A percentile compares a stretch with the other conserved stretches of the same genome.
These are phyloP conservation scores for Nevesoporus exiguus DNA, from an alignment of 768 basidiomycete genomes.

Conservation along the genomic window DNA sequence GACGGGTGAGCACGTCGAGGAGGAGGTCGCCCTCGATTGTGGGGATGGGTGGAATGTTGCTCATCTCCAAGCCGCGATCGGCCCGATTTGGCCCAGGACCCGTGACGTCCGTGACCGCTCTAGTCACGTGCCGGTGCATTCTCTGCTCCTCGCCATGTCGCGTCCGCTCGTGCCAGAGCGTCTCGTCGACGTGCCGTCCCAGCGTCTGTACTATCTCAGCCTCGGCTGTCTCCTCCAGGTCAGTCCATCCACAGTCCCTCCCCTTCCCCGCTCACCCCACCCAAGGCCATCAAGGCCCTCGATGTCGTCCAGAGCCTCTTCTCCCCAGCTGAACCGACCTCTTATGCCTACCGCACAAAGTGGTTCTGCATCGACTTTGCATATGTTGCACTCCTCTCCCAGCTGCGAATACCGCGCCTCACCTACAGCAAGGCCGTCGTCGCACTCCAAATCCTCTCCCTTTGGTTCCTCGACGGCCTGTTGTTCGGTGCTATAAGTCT, in stretches of 20 bases:
- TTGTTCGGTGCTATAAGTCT: conserved; percentile 70
- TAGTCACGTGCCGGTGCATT: conserved; percentile 16
- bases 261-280: conserved; percentile 1
- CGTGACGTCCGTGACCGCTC: neutral
- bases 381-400: conserved; percentile 54
- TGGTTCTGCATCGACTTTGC: conserved; percentile 71
- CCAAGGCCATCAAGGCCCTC: conserved; percentile 70
- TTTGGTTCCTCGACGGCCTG: conserved; percentile 65
- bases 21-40: conserved; percentile 54
- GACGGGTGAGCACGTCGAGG: conserved; percentile 58
- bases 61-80: conserved; percentile 23
- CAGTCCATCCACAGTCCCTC: conserved; percentile 9
- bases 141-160: conserved; percentile 15
- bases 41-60: conserved; percentile 46
- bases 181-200: conserved; percentile 72
- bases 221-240: conserved; percentile 78
- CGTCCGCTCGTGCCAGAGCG: conserved; percentile 67
- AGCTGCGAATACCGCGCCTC: conserved; percentile 71
- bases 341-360: conserved; percentile 53
- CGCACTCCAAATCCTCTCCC: conserved; percentile 53
- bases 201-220: conserved; percentile 75
- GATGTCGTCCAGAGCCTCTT: conserved; percentile 61
- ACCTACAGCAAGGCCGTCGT: conserved; percentile 63
- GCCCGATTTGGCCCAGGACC: neutral
- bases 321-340: conserved; percentile 39